Conservation (phyloP, 1,284 basidiomycete genomes). For the Leccinum pachyderme region DNA sequence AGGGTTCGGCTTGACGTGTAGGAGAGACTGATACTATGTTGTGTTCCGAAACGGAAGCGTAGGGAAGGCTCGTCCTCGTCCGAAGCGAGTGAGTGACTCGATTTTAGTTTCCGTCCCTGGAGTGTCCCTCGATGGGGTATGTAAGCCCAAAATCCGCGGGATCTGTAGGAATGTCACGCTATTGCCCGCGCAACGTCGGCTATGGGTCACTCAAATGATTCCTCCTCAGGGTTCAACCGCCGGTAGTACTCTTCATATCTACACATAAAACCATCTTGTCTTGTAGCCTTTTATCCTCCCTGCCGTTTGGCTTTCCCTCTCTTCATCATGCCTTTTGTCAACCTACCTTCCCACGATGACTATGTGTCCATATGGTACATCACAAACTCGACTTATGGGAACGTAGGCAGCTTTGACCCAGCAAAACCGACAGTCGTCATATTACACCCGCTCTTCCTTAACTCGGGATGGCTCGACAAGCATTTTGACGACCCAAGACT, state of each 20-base stretch:
- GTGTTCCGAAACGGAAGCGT: background rate
- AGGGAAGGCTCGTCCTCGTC: background rate
- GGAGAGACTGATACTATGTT: background rate
- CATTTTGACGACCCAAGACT: slow-evolving; percentile 70
- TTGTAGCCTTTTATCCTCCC: background rate
- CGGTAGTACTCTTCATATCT: slow-evolving; percentile 16
- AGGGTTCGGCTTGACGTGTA: slow-evolving; percentile 11
- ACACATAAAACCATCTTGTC: slow-evolving; percentile 13
- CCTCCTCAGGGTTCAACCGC: slow-evolving; percentile 20
- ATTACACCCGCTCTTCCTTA: slow-evolving; percentile 65
- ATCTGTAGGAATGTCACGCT: slow-evolving; percentile 5
- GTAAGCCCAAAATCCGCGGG: slow-evolving; percentile 2
- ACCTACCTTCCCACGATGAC: slow-evolving; percentile 60
- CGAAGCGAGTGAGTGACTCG: background rate
- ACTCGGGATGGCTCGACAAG: slow-evolving; percentile 62
- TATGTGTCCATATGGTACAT: slow-evolving; percentile 69
- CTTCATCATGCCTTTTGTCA: slow-evolving; percentile 65
- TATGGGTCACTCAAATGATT: slow-evolving; percentile 15
- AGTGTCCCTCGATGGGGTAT: background rate
- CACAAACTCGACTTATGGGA: slow-evolving; percentile 53
- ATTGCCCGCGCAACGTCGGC: slow-evolving; percentile 26
- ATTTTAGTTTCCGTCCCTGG: background rate
- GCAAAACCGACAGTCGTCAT: slow-evolving; percentile 63
- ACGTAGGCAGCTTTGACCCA: slow-evolving; percentile 64
- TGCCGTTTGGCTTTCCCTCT: slow-evolving; percentile 3